Conservation (phyloP, 805 yeast genomes). For the Starmerella tilneyi region DNA sequence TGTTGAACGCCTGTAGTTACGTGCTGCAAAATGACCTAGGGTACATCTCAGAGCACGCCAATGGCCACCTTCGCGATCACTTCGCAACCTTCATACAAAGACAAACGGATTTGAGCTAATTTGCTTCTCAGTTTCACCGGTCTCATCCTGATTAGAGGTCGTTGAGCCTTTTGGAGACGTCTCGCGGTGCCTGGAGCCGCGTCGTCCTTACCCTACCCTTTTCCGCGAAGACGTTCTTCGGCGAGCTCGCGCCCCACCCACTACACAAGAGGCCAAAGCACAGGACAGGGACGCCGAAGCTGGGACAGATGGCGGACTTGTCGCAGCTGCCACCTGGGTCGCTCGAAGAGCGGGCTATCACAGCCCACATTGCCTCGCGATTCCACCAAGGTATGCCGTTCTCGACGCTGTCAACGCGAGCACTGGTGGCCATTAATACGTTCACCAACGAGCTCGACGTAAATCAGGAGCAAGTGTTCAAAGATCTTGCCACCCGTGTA, state of each 20-base stretch:
- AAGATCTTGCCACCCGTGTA: slow-evolving; percentile 33
- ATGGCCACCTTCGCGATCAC: no score
- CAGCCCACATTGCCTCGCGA: slow-evolving; percentile 37
- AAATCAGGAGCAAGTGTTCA: slow-evolving; percentile 32
- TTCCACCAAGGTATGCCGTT: slow-evolving; percentile 37
- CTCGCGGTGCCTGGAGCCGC: no score
- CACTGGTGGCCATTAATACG: slow-evolving; percentile 35
- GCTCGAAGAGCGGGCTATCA: slow-evolving; percentile 34
- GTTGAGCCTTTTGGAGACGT: no score
- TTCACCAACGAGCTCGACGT: slow-evolving; percentile 30
- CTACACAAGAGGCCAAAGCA: background rate
- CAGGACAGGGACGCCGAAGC: background rate
- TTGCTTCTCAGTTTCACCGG: no score
- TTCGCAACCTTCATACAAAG: no score
- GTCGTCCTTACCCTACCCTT: background rate
- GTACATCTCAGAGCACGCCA: no score
- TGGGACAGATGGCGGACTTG: slow-evolving; percentile 27
- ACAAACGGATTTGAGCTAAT: no score
- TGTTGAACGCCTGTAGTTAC: no score
- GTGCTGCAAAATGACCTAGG: no score
- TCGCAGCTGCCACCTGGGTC: slow-evolving; percentile 32
- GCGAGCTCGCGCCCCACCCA: background rate
- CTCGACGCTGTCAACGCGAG: slow-evolving; percentile 32
- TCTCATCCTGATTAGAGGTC: no score
- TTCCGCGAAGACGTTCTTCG: background rate